phyloP scores from a whole-genome alignment of 352 stramenopile genomes.

The Globisporangium polare region DNA sequence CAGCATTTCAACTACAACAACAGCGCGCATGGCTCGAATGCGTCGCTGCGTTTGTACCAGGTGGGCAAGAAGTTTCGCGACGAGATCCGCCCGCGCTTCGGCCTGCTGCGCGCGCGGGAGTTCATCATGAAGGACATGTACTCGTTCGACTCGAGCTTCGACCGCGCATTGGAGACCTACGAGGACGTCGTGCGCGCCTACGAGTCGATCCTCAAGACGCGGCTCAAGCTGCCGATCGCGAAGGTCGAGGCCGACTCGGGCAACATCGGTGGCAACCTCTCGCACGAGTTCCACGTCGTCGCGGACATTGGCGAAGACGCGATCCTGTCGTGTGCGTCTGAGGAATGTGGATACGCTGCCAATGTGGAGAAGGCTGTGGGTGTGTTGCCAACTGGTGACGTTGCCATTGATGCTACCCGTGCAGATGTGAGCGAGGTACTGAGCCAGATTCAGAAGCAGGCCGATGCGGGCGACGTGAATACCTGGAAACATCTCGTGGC shows the following conservation, averaged over 20 bases:
- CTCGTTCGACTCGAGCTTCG: slow-evolving; percentile 76
- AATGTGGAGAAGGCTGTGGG: slow-evolving; percentile 86
- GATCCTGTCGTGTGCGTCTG: slow-evolving; percentile 61
- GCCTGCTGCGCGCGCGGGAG: slow-evolving; percentile 74
- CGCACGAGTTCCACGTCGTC: slow-evolving; percentile 88
- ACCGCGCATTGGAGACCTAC: slow-evolving; percentile 64
- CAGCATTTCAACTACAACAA: slow-evolving; percentile 41
- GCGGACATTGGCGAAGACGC: slow-evolving; percentile 80
- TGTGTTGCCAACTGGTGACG: slow-evolving; percentile 13
- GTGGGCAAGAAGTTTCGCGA: slow-evolving; percentile 87
- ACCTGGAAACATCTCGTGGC: slow-evolving; percentile 33
- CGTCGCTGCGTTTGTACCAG: slow-evolving; percentile 81
- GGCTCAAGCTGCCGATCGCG: slow-evolving; percentile 64
- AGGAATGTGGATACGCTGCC: slow-evolving; percentile 69
- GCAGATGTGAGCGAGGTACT: slow-evolving; percentile 5
- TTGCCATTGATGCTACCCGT: neutral
- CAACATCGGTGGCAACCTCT: slow-evolving; percentile 85
- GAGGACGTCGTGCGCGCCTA: slow-evolving; percentile 77
- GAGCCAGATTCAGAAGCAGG: slow-evolving; percentile 18
- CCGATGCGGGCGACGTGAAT: slow-evolving; percentile 8
- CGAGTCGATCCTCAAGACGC: slow-evolving; percentile 61
- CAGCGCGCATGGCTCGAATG: slow-evolving; percentile 26
- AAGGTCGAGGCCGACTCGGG: slow-evolving; percentile 85
- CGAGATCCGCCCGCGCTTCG: slow-evolving; percentile 85
- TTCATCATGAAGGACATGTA: slow-evolving; percentile 94